These are phyloP conservation scores for Aaosphaeria pasadenensis DNA, from an alignment of 2,329 filamentous ascomycete species.

Conservation along the genomic window DNA sequence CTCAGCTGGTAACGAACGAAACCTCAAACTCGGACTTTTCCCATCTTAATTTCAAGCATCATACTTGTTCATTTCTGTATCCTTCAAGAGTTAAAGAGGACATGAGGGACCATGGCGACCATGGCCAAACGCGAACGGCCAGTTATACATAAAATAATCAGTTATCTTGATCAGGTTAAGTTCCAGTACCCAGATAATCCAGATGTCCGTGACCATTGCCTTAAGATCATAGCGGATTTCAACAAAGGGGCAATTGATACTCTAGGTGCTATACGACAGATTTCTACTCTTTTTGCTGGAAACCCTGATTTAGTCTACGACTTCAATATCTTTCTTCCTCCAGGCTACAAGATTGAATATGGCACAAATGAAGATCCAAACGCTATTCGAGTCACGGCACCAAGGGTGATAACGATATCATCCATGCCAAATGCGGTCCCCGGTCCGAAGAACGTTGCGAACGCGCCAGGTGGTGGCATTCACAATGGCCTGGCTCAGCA, in stretches of 20 bases:
- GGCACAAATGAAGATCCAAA: conserved; percentile 92
- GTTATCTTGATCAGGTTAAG: conserved; percentile 97
- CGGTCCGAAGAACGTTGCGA: no score
- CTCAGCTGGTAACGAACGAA: no score
- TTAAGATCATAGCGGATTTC: no score
- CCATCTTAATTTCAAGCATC: no score
- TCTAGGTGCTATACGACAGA: conserved; percentile 92
- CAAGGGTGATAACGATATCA: conserved; percentile 91
- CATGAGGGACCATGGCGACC: conserved; percentile 41
- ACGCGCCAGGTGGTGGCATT: no score
- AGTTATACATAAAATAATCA: no score
- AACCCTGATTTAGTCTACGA: conserved; percentile 95
- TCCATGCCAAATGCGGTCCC: conserved; percentile 61
- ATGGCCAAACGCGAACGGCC: no score
- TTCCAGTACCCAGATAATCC: conserved; percentile 96
- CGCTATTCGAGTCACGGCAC: conserved; percentile 93
- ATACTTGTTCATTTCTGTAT: no score
- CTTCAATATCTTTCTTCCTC: conserved; percentile 96
- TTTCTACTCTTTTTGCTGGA: conserved; percentile 91
- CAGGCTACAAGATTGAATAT: conserved; percentile 95
- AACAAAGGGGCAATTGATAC: conserved; percentile 99
- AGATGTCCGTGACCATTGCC: conserved; percentile 92
- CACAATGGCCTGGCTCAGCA: no score
- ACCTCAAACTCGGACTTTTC: no score
- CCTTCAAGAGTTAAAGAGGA: no score